Evolutionary conservation across 192 early-diverging fungal genomes (phyloP), one percentile per base, ranked within the genome.

Genomic region (Linnemannia schmuckeri): DNA sequence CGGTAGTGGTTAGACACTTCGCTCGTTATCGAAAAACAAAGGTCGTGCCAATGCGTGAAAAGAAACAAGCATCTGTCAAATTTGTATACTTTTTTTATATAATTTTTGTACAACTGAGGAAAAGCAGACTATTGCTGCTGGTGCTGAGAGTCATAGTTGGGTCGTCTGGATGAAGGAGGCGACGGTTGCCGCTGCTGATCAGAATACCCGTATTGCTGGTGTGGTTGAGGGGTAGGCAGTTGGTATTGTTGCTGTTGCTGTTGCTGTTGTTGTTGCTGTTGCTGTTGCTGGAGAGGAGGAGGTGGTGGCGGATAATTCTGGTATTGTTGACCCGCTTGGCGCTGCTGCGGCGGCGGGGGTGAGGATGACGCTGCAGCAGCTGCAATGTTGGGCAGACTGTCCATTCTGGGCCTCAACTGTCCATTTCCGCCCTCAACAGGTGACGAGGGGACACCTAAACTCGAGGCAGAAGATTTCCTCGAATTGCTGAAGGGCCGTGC

Each of bases 1-100:
- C 27, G 93, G 85, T 52, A 81, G 93, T 33, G 85, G 80, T 40
- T 91, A 75, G 33, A 44, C 41, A 82, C 9, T 57, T 24, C 27
- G 1, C 30, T 44, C n/a, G 40, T 42, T 74, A 74, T 74, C 44
- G 70, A 44, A 72, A 22, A 72, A 42, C 27, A 70, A 63, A 30
- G 57, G 12, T 30, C 24, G 5, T 7, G 27, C 7, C 17, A 30
- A 15, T 46, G 44, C 7, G 13, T 13, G 13, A 66, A 66, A 35
- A 2, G 63, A 30, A 0, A 27, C 4, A 22, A 27, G 24, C 2
- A 27, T 27, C 9, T 72, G 17, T 41, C 24, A 20, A 35, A 17
- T 52, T 30, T 47, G 33, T 35, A 30, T 75, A 38, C 2, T 37
- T 75, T 30, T 57, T 33, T 20, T 61, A 61, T 22, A 20, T 52